phyloP scores from a whole-genome alignment of 495 filamentous ascomycete genomes.

The Penicillium odoratum region DNA sequence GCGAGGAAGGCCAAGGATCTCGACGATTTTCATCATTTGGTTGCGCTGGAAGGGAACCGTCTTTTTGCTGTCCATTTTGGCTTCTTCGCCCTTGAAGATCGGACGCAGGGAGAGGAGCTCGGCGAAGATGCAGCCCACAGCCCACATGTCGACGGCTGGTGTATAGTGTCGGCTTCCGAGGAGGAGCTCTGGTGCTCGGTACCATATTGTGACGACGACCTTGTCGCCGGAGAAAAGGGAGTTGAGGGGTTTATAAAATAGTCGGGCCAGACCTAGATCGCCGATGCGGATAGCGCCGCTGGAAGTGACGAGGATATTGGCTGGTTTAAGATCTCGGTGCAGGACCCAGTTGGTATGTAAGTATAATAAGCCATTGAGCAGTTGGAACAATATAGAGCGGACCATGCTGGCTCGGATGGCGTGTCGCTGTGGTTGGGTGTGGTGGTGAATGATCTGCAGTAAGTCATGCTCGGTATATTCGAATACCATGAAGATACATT shows the following conservation, averaged over 20 bases:
- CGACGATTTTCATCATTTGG: slow-evolving; percentile 98
- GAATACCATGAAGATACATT: slow-evolving; percentile 99
- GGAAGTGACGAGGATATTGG: slow-evolving; percentile 98
- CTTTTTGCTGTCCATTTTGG: slow-evolving; percentile 98
- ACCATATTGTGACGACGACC: slow-evolving; percentile 99
- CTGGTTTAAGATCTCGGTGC: slow-evolving; percentile 94
- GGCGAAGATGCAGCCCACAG: slow-evolving; percentile 96
- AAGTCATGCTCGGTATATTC: slow-evolving; percentile 98
- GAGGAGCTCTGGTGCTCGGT: slow-evolving; percentile 91
- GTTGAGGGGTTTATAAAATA: slow-evolving; percentile 92
- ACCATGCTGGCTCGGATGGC: slow-evolving; percentile 86
- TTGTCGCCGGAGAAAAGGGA: slow-evolving; percentile 93
- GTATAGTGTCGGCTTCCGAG: slow-evolving; percentile 93
- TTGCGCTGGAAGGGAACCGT: slow-evolving; percentile 96
- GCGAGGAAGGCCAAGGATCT: slow-evolving; percentile 86
- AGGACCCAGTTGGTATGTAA: slow-evolving; percentile 97
- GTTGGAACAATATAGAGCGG: slow-evolving; percentile 90
- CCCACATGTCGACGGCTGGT: slow-evolving; percentile 95
- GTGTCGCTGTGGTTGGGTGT: slow-evolving; percentile 82
- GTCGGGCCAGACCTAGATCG: slow-evolving; percentile 84
- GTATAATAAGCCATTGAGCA: slow-evolving; percentile 91
- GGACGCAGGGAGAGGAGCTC: slow-evolving; percentile 87
- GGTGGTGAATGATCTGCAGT: slow-evolving; percentile 97
- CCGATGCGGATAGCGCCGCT: slow-evolving; percentile 88
- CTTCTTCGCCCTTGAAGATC: slow-evolving; percentile 98